Evolutionary conservation across 2,329 filamentous ascomycete species (phyloP), one percentile per base, ranked within the genome.

Genomic region (Fusarium sp.): DNA sequence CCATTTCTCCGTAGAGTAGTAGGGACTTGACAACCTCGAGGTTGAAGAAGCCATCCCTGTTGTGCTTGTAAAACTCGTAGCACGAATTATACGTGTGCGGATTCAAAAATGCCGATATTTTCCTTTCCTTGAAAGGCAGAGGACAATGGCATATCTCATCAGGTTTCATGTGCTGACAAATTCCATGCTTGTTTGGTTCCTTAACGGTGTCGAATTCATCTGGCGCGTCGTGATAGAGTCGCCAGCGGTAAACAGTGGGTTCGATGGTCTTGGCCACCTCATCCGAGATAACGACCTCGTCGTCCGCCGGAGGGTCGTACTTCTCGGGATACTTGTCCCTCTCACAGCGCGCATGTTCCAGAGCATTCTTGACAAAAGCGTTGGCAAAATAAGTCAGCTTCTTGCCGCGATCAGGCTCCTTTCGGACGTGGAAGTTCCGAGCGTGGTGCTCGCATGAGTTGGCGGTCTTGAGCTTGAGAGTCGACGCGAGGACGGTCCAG

Each of bases 391-490:
- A 22, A 6, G 13, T 14, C 3, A 69, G n/a, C 2, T 52, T 72
- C 29, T 29, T 24, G 39, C 2, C 20, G 14, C 24, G 37, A 5
- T 58, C 59, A 39, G 54, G 41, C 16, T 65, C 13, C 6, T 39
- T 39, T n/a, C 22, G 62, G 1, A 48, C 24, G 18, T 76, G 73
- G 6, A 76, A 54, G n/a, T 76, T 69, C 2, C 18, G 5, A 0
- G 73, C 73, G 4, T 31, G 35, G 2, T 68, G 50, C 24, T 76
- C 65, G 31, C 67, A 76, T 1, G n/a, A 2, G 22, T 74, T 76
- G 22, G 31, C 7, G 2, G 16, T 5, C 6, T 24, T 64, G 6
- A 76, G 22, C 43, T 76, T 50, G 11, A 76, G 48, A 0, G 63
- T 50, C 5, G 73, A 67, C 2, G 69, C 66, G 27, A 75, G 33